Evolutionary conservation across 257 asterid genomes (phyloP).

Genomic region (Coffea canephora): DNA sequence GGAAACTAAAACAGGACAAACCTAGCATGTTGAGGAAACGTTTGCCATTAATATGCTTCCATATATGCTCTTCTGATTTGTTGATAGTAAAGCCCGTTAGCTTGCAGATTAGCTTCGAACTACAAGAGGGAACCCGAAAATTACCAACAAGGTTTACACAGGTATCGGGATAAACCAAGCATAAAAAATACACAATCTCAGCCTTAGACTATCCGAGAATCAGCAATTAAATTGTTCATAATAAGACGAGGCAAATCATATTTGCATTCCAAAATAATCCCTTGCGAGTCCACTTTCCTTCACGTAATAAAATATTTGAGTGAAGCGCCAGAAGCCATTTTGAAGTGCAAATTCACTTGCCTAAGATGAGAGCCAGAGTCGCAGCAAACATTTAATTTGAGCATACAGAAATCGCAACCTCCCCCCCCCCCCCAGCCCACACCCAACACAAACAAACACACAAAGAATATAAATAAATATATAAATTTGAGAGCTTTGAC

Average conservation of each 20-base stretch:
- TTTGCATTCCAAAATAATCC: too few relatives aligned
- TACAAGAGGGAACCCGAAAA: conserved; percentile 26
- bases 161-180: not conserved
- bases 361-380: not conserved
- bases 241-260: too few relatives aligned
- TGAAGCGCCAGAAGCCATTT: too few relatives aligned
- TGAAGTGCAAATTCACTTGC: too few relatives aligned
- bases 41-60: conserved; percentile 96
- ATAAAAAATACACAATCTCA: not conserved
- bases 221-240: too few relatives aligned
- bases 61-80: conserved; percentile 89
- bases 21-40: conserved; percentile 88
- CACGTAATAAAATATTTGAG: too few relatives aligned
- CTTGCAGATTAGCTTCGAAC: conserved; percentile 75
- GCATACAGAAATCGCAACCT: not conserved
- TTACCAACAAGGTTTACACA: not conserved
- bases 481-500: not conserved
- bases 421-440: too few relatives aligned
- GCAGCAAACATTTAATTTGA: not conserved
- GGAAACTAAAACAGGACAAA: conserved; percentile 27
- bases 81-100: conserved; percentile 73
- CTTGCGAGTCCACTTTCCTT: too few relatives aligned
- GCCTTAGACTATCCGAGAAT: not conserved
- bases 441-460: too few relatives aligned
- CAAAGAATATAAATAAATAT: too few relatives aligned